A percentile compares a stretch with the other conserved stretches of the same genome.
Conservation (phyloP, 2,329 filamentous ascomycete species). For the Colletotrichum higginsianum region DNA sequence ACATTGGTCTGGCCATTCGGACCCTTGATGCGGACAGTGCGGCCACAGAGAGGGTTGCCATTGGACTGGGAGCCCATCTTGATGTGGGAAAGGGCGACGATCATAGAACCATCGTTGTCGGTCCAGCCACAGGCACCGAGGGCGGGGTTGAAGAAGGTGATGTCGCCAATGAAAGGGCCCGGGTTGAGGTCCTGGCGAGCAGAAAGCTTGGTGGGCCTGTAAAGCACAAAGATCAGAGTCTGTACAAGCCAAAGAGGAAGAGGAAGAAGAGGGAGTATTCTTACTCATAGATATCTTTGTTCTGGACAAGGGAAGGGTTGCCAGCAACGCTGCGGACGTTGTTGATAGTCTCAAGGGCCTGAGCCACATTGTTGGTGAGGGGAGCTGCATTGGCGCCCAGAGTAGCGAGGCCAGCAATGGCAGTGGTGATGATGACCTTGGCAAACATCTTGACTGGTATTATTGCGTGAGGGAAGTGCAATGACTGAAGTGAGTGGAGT, state of each 20-base stretch:
- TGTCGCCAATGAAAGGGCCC: slow-evolving; percentile 27
- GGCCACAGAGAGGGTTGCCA: slow-evolving; percentile 36
- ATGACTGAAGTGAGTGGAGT: not conserved
- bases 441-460: slow-evolving; percentile 4
- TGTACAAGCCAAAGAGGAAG: not conserved
- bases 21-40: slow-evolving; percentile 6
- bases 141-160: slow-evolving; percentile 36
- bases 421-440: not conserved
- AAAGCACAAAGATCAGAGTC: not conserved
- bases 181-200: slow-evolving; percentile 23
- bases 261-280: not conserved
- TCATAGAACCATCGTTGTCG: slow-evolving; percentile 18
- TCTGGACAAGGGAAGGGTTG: slow-evolving; percentile 6
- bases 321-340: not conserved
- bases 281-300: slow-evolving; percentile 15
- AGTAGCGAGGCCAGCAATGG: not conserved
- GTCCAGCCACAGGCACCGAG: slow-evolving; percentile 34
- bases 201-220: not conserved
- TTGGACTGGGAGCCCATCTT: slow-evolving; percentile 41
- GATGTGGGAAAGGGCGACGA: slow-evolving; percentile 37
- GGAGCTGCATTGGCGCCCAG: not conserved
- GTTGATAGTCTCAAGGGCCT: slow-evolving; percentile 1
- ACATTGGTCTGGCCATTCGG: slow-evolving; percentile 17
- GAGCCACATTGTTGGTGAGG: not conserved
- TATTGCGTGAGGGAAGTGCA: not conserved